Evolutionary conservation across 2,329 filamentous ascomycete genomes (phyloP).

Genomic region (Epichloe sp.): DNA sequence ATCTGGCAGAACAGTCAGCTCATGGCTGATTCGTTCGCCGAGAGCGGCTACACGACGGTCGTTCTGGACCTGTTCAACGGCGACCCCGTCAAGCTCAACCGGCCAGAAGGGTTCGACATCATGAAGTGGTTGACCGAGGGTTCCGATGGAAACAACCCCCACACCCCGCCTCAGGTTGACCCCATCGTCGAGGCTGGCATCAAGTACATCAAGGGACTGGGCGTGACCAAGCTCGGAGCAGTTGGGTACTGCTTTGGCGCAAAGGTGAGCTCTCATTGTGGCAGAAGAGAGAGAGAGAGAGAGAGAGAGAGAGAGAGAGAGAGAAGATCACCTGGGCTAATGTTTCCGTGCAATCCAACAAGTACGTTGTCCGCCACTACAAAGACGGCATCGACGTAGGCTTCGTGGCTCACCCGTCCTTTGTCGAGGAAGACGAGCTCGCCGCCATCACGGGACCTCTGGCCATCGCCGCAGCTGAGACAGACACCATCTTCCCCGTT

Average conservation of each 20-base stretch:
- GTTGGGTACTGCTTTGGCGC: conserved; percentile 56
- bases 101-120: conserved; percentile 17
- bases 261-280: conserved; percentile 26
- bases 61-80: conserved; percentile 26
- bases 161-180: conserved; percentile 20
- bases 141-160: conserved; percentile 34
- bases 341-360: neutral
- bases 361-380: conserved; percentile 59
- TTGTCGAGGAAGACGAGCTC: conserved; percentile 47
- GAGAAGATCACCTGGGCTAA: neutral
- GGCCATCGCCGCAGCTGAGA: conserved; percentile 51
- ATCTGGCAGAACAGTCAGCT: conserved; percentile 28
- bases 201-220: conserved; percentile 40
- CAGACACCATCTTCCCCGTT: conserved; percentile 43
- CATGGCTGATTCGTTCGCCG: conserved; percentile 27
- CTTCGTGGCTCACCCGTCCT: conserved; percentile 52
- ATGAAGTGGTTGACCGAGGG: conserved; percentile 26
- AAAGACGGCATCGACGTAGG: conserved; percentile 41
- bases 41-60: conserved; percentile 25
- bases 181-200: conserved; percentile 25
- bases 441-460: conserved; percentile 41
- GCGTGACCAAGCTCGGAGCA: conserved; percentile 38
- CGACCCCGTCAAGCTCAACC: conserved; percentile 17
- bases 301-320: neutral
- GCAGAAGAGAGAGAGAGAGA: neutral